Percentiles rank a stretch among this genome's conserved stretches.
Conservation (phyloP, 2,329 filamentous ascomycete species). For the Nemania bipapillata region DNA sequence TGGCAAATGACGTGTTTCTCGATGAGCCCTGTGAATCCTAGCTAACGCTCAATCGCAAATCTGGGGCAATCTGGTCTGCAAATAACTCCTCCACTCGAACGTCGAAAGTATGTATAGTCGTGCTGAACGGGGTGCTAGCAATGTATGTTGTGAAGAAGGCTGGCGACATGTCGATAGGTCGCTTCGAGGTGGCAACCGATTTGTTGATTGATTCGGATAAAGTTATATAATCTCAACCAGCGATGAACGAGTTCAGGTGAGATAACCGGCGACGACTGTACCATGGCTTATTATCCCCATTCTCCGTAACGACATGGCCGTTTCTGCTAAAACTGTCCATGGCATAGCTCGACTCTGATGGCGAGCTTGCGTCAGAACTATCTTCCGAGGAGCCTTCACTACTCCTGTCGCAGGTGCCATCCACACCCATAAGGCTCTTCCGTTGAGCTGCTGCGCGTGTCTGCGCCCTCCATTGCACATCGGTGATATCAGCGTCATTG, state of each 20-base stretch:
- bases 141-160: neutral
- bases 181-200: neutral
- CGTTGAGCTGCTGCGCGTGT: slow-evolving; percentile 21
- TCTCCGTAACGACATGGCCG: neutral
- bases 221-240: neutral
- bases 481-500: neutral
- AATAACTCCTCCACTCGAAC: neutral
- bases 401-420: slow-evolving; percentile 22
- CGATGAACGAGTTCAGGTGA: neutral
- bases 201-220: neutral
- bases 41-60: neutral
- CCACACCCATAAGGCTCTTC: neutral
- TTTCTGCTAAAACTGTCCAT: neutral
- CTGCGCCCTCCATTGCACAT: slow-evolving; percentile 14
- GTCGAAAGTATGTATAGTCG: neutral
- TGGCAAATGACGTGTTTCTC: neutral
- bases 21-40: neutral
- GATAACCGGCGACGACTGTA: neutral
- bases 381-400: neutral
- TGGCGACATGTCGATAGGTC: neutral
- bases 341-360: neutral
- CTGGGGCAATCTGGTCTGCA: neutral
- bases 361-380: neutral
- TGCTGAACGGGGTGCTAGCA: neutral
- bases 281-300: neutral